Evolutionary conservation across 371 early-diverging fungal genomes (phyloP).

Genomic region (Actinomortierella wolfii): DNA sequence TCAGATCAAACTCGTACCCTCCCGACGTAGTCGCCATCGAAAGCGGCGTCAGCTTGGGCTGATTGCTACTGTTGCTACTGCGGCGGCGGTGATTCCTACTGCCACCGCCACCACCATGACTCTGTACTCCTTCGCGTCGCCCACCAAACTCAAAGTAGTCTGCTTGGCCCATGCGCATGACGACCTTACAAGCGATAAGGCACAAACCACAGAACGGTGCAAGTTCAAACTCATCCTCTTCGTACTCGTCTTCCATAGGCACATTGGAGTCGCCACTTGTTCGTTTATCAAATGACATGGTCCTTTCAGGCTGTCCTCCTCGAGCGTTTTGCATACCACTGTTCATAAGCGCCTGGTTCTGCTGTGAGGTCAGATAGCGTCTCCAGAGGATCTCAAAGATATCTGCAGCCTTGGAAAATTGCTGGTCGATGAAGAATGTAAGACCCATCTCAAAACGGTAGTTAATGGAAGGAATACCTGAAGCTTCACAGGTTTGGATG

Average conservation of each 20-base stretch:
- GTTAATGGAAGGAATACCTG: conserved; percentile 43
- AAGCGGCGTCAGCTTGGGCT: background rate
- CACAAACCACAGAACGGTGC: conserved; percentile 51
- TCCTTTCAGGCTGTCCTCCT: no score
- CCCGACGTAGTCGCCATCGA: conserved; percentile 4
- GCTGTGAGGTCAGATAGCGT: conserved; percentile 18
- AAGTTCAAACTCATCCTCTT: conserved; percentile 48
- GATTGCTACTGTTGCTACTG: conserved; percentile 4
- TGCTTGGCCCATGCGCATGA: conserved; percentile 40
- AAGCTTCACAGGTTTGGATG: conserved; percentile 44
- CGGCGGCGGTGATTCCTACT: conserved; percentile 1
- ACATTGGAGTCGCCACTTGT: no score
- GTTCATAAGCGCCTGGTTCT: no score
- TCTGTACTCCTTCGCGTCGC: conserved; percentile 37
- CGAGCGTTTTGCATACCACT: conserved; percentile 6
- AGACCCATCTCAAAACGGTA: conserved; percentile 47
- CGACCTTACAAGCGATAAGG: conserved; percentile 45
- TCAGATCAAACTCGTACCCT: conserved; percentile 35
- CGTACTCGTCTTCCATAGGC: conserved; percentile 17
- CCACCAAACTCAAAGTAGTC: conserved; percentile 39
- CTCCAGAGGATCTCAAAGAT: conserved; percentile 50
- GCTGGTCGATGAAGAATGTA: conserved; percentile 47
- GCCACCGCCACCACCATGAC: conserved; percentile 9
- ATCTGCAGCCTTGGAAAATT: conserved; percentile 45
- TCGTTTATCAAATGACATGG: no score